phyloP scores from a whole-genome alignment of 2,329 filamentous ascomycete species.

The Diaporthe aspalathi region DNA sequence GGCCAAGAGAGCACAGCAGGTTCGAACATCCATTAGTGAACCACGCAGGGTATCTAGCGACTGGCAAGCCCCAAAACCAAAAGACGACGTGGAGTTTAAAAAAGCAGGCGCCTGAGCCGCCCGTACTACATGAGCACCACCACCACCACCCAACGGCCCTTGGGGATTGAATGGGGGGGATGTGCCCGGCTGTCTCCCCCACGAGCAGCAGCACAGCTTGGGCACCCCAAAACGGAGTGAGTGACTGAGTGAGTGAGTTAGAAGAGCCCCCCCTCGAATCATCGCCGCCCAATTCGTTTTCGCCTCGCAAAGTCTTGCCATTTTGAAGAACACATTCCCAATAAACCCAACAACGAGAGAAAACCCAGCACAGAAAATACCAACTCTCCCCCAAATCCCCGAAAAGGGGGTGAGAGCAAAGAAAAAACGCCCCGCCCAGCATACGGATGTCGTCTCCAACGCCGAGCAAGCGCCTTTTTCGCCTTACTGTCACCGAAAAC shows the following conservation, averaged over 20 bases:
- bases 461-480: slow-evolving; percentile 15
- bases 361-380: too few species aligned
- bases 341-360: too few species aligned
- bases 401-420: background rate
- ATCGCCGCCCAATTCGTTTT: background rate
- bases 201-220: background rate
- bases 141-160: too few species aligned
- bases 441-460: background rate
- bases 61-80: background rate
- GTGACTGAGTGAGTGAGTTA: too few species aligned
- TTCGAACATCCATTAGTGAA: background rate
- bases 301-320: slow-evolving; percentile 26
- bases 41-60: slow-evolving; percentile 14
- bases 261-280: background rate
- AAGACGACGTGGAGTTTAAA: background rate
- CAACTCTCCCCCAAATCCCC: slow-evolving; percentile 8
- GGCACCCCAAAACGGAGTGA: too few species aligned
- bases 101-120: background rate
- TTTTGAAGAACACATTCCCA: too few species aligned
- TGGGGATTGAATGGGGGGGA: background rate
- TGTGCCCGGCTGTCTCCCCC: background rate
- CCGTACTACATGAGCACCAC: background rate
- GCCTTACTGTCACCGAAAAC: slow-evolving; percentile 3
- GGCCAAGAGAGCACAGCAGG: slow-evolving; percentile 3
- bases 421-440: background rate